Evolutionary conservation across 2,329 filamentous ascomycete genomes (phyloP), one percentile per base, ranked within the genome.

Genomic region (Diaporthe ilicicola): DNA sequence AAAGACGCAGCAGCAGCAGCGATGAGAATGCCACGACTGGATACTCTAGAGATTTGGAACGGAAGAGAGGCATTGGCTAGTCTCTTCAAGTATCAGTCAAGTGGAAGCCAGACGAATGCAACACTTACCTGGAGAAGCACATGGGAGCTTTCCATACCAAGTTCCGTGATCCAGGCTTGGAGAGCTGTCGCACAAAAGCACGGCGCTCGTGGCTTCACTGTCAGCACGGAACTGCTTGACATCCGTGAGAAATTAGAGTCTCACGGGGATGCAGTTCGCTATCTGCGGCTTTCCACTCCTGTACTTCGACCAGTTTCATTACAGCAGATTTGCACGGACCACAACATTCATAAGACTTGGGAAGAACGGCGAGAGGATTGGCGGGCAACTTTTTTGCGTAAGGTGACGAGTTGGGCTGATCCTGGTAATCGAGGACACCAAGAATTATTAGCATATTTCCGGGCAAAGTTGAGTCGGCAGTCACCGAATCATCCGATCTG

Each of bases 1-100:
- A 73, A 70, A 71, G 72, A 70, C 71, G 78, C 76, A 48, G 76
- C 73, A 22, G 74, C 70, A 56, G 70, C 70, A 65, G 78, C 77
- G 53, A 75, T 75, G 48, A 76, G 74, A 69, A 79, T 81, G 77
- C 78, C 78, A 70, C 71, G 64, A 22, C 74, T 80, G 32, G 67
- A 77, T 73, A 80, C 74, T 64, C 77, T 80, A 77, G 78, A 81
- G 73, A 79, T 81, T 67, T 80, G 77, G 78, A 80, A 80, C 74
- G 79, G 76, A 74, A 67, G 70, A 76, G 74, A 77, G 74, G 76
- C 76, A 10, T 70, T 77, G 54, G 78, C 79, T 39, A 73, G 70
- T 69, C 76, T 80, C 67, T 80, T 81, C 71, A 70, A 73, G 65
- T 81, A 79, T 65, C 75, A 78, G 73, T 51, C 32, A 34, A 34